A percentile compares a stretch with the other conserved stretches of the same genome.
Conservation (phyloP, 2,329 filamentous ascomycete genomes). For the Xylaria sp. region DNA sequence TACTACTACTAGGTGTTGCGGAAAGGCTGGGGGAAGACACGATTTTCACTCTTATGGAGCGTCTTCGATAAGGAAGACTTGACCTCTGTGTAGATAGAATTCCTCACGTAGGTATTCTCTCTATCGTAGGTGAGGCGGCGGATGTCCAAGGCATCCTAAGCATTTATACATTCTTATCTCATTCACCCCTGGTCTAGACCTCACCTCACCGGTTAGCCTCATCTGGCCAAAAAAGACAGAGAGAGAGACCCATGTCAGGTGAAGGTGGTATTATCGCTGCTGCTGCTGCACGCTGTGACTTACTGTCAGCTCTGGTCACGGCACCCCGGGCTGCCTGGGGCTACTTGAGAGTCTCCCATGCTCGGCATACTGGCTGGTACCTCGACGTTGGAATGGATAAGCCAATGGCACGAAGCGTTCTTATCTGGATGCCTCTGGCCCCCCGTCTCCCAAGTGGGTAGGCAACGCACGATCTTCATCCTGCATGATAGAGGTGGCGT, state of each 20-base stretch:
- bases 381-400: constrained; percentile 12
- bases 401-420: constrained; percentile 31
- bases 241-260: constrained; percentile 25
- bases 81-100: neutral
- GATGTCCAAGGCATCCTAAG: constrained; percentile 4
- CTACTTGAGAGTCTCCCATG: neutral
- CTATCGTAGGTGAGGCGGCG: neutral
- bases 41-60: neutral
- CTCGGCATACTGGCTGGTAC: constrained; percentile 10
- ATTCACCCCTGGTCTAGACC: constrained; percentile 6
- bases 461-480: constrained; percentile 17
- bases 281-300: neutral
- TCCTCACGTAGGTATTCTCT: neutral
- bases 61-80: neutral
- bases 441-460: constrained; percentile 22
- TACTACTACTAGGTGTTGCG: too few relatives aligned
- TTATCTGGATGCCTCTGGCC: constrained; percentile 27
- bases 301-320: neutral
- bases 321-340: neutral
- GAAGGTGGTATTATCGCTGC: neutral
- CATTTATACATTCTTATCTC: constrained; percentile 31
- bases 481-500: constrained; percentile 11
- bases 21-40: neutral
- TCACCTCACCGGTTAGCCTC: neutral
- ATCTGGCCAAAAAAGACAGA: neutral